Conservation (phyloP, 371 early-diverging fungal species). For the Syncephalastrum racemosum region DNA sequence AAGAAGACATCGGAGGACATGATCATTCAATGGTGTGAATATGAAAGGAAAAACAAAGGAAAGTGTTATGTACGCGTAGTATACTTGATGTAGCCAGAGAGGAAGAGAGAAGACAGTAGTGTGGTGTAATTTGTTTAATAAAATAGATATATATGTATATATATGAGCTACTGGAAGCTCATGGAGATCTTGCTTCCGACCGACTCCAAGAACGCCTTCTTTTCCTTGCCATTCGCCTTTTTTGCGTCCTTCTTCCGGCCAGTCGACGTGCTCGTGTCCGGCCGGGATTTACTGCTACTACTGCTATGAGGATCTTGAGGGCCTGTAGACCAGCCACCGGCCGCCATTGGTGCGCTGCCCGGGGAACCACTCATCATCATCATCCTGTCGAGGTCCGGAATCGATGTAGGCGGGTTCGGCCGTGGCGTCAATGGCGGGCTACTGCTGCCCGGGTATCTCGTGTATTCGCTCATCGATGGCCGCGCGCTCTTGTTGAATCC, state of each 20-base stretch:
- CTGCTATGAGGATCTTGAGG: conserved; percentile 6
- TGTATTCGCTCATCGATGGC: no score
- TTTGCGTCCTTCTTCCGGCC: conserved; percentile 23
- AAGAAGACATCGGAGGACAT: no score
- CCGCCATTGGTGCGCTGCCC: conserved; percentile 8
- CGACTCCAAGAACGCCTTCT: conserved; percentile 38
- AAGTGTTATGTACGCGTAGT: no score
- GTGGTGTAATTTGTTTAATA: no score
- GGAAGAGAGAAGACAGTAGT: no score
- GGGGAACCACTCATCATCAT: no score
- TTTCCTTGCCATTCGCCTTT: conserved; percentile 28
- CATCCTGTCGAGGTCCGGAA: not conserved
- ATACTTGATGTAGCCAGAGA: no score
- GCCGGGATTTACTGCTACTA: conserved; percentile 9
- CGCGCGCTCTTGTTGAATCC: no score
- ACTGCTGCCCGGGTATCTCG: no score
- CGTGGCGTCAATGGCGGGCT: no score
- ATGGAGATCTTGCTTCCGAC: conserved; percentile 41
- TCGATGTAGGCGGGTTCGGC: not conserved
- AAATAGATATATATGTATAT: not conserved
- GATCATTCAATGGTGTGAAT: no score
- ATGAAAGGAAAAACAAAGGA: no score
- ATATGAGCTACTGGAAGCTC: conserved; percentile 11
- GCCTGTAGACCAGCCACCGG: conserved; percentile 12
- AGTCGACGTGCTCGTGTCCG: conserved; percentile 1